Evolutionary conservation across 1,139 yeast genomes (phyloP).

Genomic region (Kurtzmaniella natalensis): DNA sequence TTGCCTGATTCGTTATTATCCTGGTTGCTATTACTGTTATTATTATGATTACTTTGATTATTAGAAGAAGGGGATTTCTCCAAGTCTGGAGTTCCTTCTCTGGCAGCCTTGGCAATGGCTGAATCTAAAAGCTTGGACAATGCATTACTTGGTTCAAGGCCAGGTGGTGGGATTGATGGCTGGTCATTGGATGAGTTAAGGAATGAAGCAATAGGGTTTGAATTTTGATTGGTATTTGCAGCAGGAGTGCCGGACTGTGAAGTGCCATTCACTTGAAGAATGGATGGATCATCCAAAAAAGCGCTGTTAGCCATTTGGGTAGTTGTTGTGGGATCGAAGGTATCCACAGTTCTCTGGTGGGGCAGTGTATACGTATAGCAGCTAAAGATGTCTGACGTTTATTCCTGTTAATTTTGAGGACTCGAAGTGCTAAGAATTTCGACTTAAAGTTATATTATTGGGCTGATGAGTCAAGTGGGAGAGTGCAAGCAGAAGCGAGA

Average conservation of each 20-base stretch:
- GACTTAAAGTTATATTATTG: too few species aligned
- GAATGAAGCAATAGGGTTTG: background rate
- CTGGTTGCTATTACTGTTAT: too few species aligned
- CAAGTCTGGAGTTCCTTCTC: slow-evolving; percentile 40
- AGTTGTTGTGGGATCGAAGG: too few species aligned
- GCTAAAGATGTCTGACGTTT: too few species aligned
- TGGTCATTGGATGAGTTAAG: slow-evolving; percentile 5
- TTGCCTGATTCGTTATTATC: too few species aligned
- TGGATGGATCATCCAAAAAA: slow-evolving; percentile 32
- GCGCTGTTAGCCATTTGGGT: slow-evolving; percentile 8
- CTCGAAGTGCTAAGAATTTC: too few species aligned
- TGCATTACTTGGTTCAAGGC: slow-evolving; percentile 32
- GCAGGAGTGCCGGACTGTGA: slow-evolving; percentile 2
- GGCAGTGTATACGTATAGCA: too few species aligned
- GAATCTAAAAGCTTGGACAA: slow-evolving; percentile 40
- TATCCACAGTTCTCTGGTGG: too few species aligned
- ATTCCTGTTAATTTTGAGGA: too few species aligned
- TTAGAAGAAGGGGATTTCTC: slow-evolving; percentile 12
- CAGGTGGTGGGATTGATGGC: too few species aligned
- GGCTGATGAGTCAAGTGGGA: too few species aligned
- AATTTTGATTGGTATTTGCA: background rate
- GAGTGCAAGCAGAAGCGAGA: too few species aligned
- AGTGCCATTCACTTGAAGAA: slow-evolving; percentile 17
- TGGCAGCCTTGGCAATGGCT: slow-evolving; percentile 47
- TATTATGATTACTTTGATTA: background rate